Evolutionary conservation across 345 rosid genomes (phyloP), one percentile per base, ranked within the genome.

Genomic region (Camelina sativa): DNA sequence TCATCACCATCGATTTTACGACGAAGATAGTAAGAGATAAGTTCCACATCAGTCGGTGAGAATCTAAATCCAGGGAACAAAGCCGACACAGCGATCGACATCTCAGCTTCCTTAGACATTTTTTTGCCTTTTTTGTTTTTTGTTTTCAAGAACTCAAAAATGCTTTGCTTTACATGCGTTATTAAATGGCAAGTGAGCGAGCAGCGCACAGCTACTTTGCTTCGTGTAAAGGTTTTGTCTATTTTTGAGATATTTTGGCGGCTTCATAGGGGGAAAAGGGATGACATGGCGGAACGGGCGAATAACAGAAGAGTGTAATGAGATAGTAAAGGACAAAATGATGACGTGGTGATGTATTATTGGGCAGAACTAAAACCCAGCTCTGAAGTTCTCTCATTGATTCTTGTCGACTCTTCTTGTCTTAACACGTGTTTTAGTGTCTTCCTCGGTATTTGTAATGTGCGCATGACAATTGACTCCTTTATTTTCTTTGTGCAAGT

Each of bases 11-110:
- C 87, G 54, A 87, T 57, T 88, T 91, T 94, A 85, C 85, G 89
- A 79, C 73, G 84, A 54, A 91, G 87, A 83, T 94, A 91, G 67
- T 81, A 85, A 1, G 94, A 86, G 8, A 91, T 89, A 73, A 94
- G 81, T 68, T 94, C 96, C 2, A 73, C 87, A 73, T 91, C 97
- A 0, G 97, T 89, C 11, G 98, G 98, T 1, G 91, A 88, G 75
- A 91, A 94, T 59, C 86, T 83, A 53, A 94, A 94, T 11, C 97
- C 96, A 1, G 97, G 97, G 78, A 89, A 91, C 85, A 80, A 78
- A 3, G 91, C 81, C 34, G 95, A 79, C 20, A 90, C 86, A 28
- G 85, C 86, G 5, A 88, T 78, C 0, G 90, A 69, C 80, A 81
- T 75, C 83, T 84, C 88, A 51, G 89, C 87, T 86, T 91, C 97